Conservation (phyloP, 2,329 filamentous ascomycete genomes). For the Coleophoma eucalyptorum region DNA sequence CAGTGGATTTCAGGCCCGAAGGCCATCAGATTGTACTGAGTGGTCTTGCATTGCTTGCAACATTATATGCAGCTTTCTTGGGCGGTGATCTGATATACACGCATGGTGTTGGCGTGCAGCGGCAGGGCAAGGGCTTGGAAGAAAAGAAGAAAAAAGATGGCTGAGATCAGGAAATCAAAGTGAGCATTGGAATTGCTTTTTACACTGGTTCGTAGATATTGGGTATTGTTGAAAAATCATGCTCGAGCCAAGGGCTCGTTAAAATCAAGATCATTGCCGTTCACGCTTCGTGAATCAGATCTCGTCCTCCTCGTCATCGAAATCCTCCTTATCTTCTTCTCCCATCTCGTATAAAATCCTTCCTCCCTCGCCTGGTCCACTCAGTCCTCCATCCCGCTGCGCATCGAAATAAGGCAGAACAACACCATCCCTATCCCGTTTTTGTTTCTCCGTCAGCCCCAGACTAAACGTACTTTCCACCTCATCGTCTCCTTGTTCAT, state of each 20-base stretch:
- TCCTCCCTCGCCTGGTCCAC: conserved; percentile 76
- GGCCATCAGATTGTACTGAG: conserved; percentile 3
- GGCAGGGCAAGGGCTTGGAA: conserved; percentile 9
- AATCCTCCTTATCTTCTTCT: conserved; percentile 92
- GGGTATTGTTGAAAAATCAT: too few relatives aligned
- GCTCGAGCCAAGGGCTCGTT: too few relatives aligned
- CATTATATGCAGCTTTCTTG: conserved; percentile 9
- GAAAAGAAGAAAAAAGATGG: conserved; percentile 4
- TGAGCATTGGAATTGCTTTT: too few relatives aligned
- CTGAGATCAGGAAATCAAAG: too few relatives aligned
- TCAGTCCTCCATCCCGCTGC: conserved; percentile 69
- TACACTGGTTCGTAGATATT: too few relatives aligned
- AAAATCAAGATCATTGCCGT: too few relatives aligned
- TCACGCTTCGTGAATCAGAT: conserved; percentile 12
- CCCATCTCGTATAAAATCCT: conserved; percentile 97
- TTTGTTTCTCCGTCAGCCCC: conserved; percentile 85
- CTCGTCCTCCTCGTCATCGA: conserved; percentile 78
- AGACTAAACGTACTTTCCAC: conserved; percentile 79
- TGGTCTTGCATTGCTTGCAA: not conserved
- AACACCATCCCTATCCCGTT: conserved; percentile 79
- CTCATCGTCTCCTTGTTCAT: conserved; percentile 38
- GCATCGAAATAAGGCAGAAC: conserved; percentile 96
- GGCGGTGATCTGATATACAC: conserved; percentile 11
- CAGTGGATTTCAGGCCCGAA: not conserved
- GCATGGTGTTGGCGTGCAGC: conserved; percentile 12